Conservation (phyloP, 2,329 filamentous ascomycete genomes). For the Catunica adiposa region DNA sequence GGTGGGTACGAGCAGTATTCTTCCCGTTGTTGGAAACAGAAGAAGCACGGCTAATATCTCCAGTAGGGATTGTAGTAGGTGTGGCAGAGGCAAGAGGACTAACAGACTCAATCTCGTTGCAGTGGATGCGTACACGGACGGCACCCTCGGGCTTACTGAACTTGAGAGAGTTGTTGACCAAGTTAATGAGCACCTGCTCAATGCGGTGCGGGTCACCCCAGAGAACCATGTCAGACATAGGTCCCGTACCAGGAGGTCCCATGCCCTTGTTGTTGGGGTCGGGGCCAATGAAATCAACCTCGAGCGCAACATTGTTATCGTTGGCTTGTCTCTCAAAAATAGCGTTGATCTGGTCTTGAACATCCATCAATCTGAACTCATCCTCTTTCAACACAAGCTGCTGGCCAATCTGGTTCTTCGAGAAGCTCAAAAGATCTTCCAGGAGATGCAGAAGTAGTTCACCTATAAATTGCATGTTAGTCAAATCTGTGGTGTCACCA, state of each 20-base stretch:
- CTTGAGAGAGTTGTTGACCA: slow-evolving; percentile 83
- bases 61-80: slow-evolving; percentile 10
- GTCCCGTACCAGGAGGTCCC: slow-evolving; percentile 47
- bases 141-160: slow-evolving; percentile 67
- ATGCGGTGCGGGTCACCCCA: slow-evolving; percentile 91
- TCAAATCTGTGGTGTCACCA: not conserved
- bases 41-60: slow-evolving; percentile 34
- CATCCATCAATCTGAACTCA: slow-evolving; percentile 71
- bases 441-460: slow-evolving; percentile 73
- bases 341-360: slow-evolving; percentile 63
- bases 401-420: slow-evolving; percentile 86
- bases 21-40: slow-evolving; percentile 34
- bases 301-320: slow-evolving; percentile 59
- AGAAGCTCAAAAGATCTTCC: slow-evolving; percentile 81
- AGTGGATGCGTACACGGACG: slow-evolving; percentile 62
- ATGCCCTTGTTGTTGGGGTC: slow-evolving; percentile 25
- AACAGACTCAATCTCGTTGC: slow-evolving; percentile 37
- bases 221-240: slow-evolving; percentile 69
- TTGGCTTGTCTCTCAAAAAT: slow-evolving; percentile 84
- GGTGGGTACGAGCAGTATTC: slow-evolving; percentile 26
- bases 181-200: slow-evolving; percentile 80
- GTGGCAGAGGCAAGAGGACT: slow-evolving; percentile 14
- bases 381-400: slow-evolving; percentile 66
- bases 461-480: slow-evolving; percentile 19
- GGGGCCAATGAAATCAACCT: slow-evolving; percentile 41